phyloP scores from a whole-genome alignment of 768 basidiomycete species.

The Coprinellus micaceus region DNA sequence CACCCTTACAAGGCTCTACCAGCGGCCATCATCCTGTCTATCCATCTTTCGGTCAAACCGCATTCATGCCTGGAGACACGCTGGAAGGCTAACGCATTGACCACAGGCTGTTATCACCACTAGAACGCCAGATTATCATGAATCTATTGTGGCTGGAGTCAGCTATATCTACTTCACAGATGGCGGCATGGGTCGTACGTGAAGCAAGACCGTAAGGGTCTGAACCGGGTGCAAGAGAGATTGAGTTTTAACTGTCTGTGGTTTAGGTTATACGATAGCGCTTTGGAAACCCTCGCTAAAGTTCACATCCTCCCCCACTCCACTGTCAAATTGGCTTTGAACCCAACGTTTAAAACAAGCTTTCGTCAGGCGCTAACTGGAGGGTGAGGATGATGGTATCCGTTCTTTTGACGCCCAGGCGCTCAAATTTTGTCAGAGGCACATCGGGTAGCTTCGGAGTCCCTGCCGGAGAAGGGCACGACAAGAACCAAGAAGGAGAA shows the following conservation, averaged over 20 bases:
- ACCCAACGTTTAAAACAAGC: constrained; percentile 71
- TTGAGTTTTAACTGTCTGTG: constrained; percentile 13
- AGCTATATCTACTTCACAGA: constrained; percentile 58
- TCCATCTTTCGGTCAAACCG: constrained; percentile 76
- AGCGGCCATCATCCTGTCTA: constrained; percentile 83
- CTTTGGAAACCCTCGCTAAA: constrained; percentile 57
- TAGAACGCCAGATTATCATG: constrained; percentile 85
- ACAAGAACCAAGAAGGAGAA: not conserved
- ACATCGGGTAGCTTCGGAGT: constrained; percentile 81
- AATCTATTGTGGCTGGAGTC: constrained; percentile 86
- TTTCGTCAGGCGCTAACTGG: constrained; percentile 84
- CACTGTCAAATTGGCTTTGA: constrained; percentile 61
- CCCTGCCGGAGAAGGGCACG: constrained; percentile 38
- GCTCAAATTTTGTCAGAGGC: constrained; percentile 42
- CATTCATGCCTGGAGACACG: constrained; percentile 9
- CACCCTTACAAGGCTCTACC: constrained; percentile 74
- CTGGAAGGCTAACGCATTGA: constrained; percentile 17
- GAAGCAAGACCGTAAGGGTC: constrained; percentile 59
- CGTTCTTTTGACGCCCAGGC: not conserved
- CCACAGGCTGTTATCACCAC: constrained; percentile 64
- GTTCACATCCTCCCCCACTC: constrained; percentile 69
- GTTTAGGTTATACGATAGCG: constrained; percentile 65
- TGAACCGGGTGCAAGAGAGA: not conserved
- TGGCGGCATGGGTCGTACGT: constrained; percentile 73
- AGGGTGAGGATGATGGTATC: constrained; percentile 75